Evolutionary conservation across 441 rosid genomes (phyloP), one percentile per base, ranked within the genome.

Genomic region (Arabidopsis hybrid): DNA sequence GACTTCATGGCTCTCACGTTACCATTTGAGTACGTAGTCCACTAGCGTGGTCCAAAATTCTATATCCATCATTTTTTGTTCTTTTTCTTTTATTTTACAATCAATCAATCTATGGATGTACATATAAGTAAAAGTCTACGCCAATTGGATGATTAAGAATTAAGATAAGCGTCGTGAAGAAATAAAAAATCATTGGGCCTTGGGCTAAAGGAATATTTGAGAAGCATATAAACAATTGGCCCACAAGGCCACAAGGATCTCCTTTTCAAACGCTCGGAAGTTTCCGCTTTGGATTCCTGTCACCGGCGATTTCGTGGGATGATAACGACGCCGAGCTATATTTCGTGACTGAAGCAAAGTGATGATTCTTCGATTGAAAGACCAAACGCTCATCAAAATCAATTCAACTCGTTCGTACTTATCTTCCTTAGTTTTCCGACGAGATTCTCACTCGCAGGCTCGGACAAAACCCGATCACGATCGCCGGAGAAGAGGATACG

Each of bases 361-460:
- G 34, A 59, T 63, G 74, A 13, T 60, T 59, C 31, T 56, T n/a
- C 35, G 52, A 53, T 56, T 13, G 58, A 50, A 45, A 34, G 50
- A 21, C 21, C 74, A 59, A 62, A 77, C 80, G 59, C 69, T 79
- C 58, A 31, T 29, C 57, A 56, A 38, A 36, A 53, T 38, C 26
- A 71, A 57, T 21, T 14, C 80, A 35, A 32, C 49, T 16, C 62
- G 69, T 31, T 61, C 56, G 57, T 49, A 17, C 66, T 60, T 78
- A 8, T 16, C 75, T 47, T 61, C 62, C 17, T 47, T 73, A 29
- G 39, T 76, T 74, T 57, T 49, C 68, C 72, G 72, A 5, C 81
- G 64, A 51, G 67, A 58, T 17, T 47, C 65, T 45, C 51, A 52
- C 59, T 75, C 77, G 10, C 62, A 21, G 26, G 26, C 26, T 21